Conservation (phyloP, 768 basidiomycete species). For the Agaricus sinodeliciosus region DNA sequence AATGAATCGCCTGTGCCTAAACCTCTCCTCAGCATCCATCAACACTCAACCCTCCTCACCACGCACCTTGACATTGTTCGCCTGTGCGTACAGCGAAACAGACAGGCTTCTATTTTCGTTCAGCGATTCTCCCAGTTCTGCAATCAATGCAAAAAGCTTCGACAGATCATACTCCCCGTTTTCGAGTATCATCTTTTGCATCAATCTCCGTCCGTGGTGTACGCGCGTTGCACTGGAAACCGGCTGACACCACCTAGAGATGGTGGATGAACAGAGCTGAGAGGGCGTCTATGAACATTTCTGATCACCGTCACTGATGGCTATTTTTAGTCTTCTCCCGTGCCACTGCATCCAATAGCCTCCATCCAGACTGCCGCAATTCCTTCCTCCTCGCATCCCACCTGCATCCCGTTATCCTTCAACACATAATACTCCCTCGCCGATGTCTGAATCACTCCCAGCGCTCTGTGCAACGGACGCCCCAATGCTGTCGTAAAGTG, state of each 20-base stretch:
- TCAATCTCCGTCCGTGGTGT: no score
- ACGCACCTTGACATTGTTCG: slow-evolving; percentile 74
- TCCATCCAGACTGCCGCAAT: slow-evolving; percentile 56
- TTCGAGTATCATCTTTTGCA: slow-evolving; percentile 50
- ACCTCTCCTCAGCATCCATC: background rate
- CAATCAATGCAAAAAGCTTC: slow-evolving; percentile 61
- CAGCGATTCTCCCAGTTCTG: slow-evolving; percentile 80
- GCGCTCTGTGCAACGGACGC: slow-evolving; percentile 45
- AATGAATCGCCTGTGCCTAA: slow-evolving; percentile 82
- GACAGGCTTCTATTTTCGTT: slow-evolving; percentile 71
- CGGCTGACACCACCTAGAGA: background rate
- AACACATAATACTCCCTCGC: slow-evolving; percentile 62
- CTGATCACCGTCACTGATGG: slow-evolving; percentile 9
- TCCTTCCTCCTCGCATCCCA: slow-evolving; percentile 73
- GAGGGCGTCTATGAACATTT: background rate
- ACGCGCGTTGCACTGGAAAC: no score
- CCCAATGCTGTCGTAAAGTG: slow-evolving; percentile 47
- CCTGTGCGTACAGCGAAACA: slow-evolving; percentile 63
- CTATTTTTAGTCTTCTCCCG: slow-evolving; percentile 10
- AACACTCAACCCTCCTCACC: background rate
- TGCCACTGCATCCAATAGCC: slow-evolving; percentile 39
- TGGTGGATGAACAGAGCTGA: background rate
- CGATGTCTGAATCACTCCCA: slow-evolving; percentile 69
- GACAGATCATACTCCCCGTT: slow-evolving; percentile 50
- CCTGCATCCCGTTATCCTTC: slow-evolving; percentile 70